A percentile compares a stretch with the other conserved stretches of the same genome.
phyloP scores from a whole-genome alignment of 352 stramenopile genomes.

The Phytophthora pistaciae region DNA sequence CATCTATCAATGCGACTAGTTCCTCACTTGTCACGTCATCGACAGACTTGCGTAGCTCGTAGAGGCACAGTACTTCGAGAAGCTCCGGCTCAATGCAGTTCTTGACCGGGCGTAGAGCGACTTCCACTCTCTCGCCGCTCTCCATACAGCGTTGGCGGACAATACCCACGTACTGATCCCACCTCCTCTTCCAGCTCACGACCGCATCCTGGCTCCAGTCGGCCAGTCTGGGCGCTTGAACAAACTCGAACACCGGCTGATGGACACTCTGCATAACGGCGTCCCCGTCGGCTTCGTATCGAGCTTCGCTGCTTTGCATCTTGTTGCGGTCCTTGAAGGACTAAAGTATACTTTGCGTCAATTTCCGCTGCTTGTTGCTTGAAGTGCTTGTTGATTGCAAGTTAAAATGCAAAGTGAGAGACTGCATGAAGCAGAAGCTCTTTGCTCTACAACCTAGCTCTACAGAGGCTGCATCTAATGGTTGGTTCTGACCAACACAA shows the following conservation, averaged over 20 bases:
- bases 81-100: background rate
- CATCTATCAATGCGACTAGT: background rate
- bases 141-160: constrained; percentile 11
- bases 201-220: constrained; percentile 2
- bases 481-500: too few species aligned
- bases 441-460: too few species aligned
- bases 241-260: constrained; percentile 6
- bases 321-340: background rate
- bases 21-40: constrained; percentile 2
- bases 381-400: background rate
- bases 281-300: constrained; percentile 1
- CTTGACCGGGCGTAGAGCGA: background rate
- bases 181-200: constrained; percentile 7
- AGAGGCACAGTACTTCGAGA: constrained; percentile 7
- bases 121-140: constrained; percentile 4
- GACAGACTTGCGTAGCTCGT: constrained; percentile 3
- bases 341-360: background rate
- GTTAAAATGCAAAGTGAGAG: background rate
- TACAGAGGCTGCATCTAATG: too few species aligned
- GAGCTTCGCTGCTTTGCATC: background rate
- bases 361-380: background rate
- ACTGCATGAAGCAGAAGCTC: too few species aligned
- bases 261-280: background rate
- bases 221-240: constrained; percentile 1
- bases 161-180: constrained; percentile 2